Conservation (phyloP, 768 basidiomycete genomes). For the Termitomyces sp. region DNA sequence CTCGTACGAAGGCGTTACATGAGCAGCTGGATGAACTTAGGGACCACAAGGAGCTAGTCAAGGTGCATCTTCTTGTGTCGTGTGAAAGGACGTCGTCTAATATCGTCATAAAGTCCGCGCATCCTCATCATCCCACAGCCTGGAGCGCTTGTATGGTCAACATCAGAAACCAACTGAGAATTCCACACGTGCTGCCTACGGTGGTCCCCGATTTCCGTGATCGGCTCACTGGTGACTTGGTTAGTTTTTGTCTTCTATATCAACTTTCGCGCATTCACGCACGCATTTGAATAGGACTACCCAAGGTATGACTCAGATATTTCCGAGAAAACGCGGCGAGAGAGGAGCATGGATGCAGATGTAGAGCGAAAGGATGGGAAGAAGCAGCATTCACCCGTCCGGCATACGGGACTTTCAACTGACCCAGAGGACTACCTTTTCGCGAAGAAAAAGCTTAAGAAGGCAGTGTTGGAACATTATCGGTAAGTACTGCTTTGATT, state of each 20-base stretch:
- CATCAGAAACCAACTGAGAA: slow-evolving; percentile 1
- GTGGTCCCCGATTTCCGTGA: neutral
- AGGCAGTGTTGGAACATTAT: slow-evolving; percentile 82
- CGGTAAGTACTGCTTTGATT: slow-evolving; percentile 32
- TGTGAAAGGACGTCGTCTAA: neutral
- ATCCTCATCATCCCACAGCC: slow-evolving; percentile 5
- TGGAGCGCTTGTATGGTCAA: slow-evolving; percentile 7
- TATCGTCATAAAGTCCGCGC: slow-evolving; percentile 4
- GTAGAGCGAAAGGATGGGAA: slow-evolving; percentile 2
- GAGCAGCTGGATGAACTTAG: slow-evolving; percentile 71
- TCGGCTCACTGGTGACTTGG: neutral
- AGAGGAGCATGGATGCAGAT: slow-evolving; percentile 1
- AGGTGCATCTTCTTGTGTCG: slow-evolving; percentile 33
- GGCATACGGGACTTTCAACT: slow-evolving; percentile 20
- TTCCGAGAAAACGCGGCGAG: neutral
- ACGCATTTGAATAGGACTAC: neutral
- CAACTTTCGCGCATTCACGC: neutral
- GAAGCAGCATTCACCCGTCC: slow-evolving; percentile 3
- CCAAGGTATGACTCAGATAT: neutral
- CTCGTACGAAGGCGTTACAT: slow-evolving; percentile 41
- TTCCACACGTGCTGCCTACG: neutral
- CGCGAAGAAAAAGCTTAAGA: slow-evolving; percentile 83
- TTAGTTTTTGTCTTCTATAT: neutral
- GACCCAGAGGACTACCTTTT: slow-evolving; percentile 77
- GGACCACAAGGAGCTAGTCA: slow-evolving; percentile 56